phyloP scores from a whole-genome alignment of 495 filamentous ascomycete species.

The Penicillium egyptiacum region DNA sequence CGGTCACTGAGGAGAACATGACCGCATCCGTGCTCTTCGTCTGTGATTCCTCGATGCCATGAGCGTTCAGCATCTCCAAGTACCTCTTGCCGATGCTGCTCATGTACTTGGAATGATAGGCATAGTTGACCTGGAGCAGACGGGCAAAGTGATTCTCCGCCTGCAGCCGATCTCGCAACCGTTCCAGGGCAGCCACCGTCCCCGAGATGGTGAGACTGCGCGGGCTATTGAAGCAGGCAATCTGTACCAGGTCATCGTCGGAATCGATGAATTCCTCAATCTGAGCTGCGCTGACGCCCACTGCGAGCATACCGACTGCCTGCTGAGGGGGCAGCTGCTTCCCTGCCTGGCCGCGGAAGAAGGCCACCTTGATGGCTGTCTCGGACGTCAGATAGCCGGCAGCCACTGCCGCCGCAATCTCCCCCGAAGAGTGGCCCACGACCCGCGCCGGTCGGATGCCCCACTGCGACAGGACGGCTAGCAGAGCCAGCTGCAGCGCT shows the following conservation, averaged over 20 bases:
- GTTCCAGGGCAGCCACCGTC: background rate
- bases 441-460: too few species aligned
- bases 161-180: background rate
- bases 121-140: background rate
- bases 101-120: background rate
- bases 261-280: background rate
- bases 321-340: background rate
- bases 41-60: too few species aligned
- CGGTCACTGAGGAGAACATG: too few species aligned
- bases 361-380: background rate
- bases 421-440: background rate
- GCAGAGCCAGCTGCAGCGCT: too few species aligned
- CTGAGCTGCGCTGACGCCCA: background rate
- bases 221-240: background rate
- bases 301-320: background rate
- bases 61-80: too few species aligned
- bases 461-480: too few species aligned
- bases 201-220: too few species aligned
- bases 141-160: background rate
- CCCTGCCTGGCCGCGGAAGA: background rate
- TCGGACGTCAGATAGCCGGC: background rate
- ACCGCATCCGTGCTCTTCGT: too few species aligned
- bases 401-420: background rate
- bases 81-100: background rate
- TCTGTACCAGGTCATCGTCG: background rate